Percentiles rank a stretch among this genome's conserved stretches.
Conservation (phyloP, 257 asterid genomes). For the Craterostigma plantagineum region DNA sequence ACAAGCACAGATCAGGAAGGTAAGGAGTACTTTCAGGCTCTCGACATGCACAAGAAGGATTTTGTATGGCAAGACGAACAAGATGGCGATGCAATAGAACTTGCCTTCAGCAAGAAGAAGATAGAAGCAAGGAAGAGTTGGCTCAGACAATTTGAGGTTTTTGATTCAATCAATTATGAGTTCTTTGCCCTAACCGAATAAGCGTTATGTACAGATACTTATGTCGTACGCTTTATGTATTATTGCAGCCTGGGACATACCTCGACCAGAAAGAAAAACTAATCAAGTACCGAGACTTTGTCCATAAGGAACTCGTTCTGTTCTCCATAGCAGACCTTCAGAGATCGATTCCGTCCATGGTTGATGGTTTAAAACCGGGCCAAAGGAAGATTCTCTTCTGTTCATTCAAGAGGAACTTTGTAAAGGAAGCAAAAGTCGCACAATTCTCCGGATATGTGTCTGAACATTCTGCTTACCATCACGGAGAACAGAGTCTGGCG, state of each 20-base stretch:
- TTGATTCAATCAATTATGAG: neutral
- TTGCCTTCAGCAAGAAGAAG: constrained; percentile 95
- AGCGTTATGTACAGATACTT: neutral
- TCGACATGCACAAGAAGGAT: constrained; percentile 75
- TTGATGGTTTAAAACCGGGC: constrained; percentile 97
- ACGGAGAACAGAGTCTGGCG: constrained; percentile 93
- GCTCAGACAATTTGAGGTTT: constrained; percentile 89
- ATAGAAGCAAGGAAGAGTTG: constrained; percentile 90
- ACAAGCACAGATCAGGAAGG: constrained; percentile 87
- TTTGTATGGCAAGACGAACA: constrained; percentile 62
- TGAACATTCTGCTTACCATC: constrained; percentile 97
- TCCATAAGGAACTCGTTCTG: constrained; percentile 85
- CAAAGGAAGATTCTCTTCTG: constrained; percentile 91
- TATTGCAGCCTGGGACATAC: constrained; percentile 79
- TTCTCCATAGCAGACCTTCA: constrained; percentile 90
- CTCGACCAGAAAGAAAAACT: constrained; percentile 55
- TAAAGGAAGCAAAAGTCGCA: constrained; percentile 78
- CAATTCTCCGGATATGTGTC: constrained; percentile 96
- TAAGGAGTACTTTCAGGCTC: constrained; percentile 73
- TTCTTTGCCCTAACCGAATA: neutral
- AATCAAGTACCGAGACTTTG: constrained; percentile 72
- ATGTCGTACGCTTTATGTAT: neutral
- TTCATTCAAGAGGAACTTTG: constrained; percentile 76
- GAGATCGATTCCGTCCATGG: constrained; percentile 98
- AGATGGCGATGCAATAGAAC: constrained; percentile 93